A percentile compares a stretch with the other conserved stretches of the same genome.
These are phyloP conservation scores for Darksidea phi DNA, from an alignment of 495 filamentous ascomycete species.

Conservation along the genomic window DNA sequence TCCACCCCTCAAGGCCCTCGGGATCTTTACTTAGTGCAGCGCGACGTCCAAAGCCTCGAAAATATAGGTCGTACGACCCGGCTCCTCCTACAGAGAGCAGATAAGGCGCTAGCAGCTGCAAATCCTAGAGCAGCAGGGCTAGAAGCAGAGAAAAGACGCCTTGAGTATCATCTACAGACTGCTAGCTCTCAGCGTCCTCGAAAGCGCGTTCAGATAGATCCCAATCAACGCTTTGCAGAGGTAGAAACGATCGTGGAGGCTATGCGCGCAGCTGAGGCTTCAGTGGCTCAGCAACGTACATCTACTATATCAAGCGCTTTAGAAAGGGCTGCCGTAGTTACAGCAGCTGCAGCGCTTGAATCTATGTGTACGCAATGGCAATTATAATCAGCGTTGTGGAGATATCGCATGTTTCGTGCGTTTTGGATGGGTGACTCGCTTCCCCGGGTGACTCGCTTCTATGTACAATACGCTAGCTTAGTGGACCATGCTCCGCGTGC, in stretches of 20 bases:
- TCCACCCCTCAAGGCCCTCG: conserved; percentile 4
- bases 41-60: background rate
- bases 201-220: conserved; percentile 9
- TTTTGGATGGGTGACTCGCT: background rate
- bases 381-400: background rate
- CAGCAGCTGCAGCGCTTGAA: background rate
- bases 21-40: background rate
- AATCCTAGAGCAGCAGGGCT: conserved; percentile 6
- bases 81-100: background rate
- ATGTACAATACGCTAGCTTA: no score
- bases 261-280: background rate
- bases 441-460: no score
- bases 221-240: conserved; percentile 11
- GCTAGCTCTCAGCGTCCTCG: background rate
- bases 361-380: background rate
- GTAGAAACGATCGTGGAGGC: background rate
- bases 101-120: conserved; percentile 3
- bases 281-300: background rate
- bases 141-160: background rate
- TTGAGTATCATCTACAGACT: background rate
- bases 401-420: background rate
- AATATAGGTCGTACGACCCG: background rate
- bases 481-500: no score
- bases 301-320: background rate
- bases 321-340: background rate